phyloP scores from a whole-genome alignment of 2,329 filamentous ascomycete species.

The Phyllosticta ampelicida region DNA sequence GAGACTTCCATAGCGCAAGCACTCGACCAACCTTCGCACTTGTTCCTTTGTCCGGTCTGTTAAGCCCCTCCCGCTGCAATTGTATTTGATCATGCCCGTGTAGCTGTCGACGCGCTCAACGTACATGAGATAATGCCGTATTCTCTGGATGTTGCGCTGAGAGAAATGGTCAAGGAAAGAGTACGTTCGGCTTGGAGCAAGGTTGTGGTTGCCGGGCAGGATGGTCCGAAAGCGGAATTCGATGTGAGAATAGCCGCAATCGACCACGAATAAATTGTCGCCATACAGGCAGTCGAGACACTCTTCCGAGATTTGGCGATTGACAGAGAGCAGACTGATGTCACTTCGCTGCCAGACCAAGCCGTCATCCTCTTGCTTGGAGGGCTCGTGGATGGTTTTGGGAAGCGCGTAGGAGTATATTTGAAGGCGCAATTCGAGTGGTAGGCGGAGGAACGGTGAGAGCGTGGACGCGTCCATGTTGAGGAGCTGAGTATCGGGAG shows the following conservation, averaged over 20 bases:
- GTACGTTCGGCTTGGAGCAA: slow-evolving; percentile 30
- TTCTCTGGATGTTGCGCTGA: slow-evolving; percentile 29
- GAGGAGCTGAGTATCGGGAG: background rate
- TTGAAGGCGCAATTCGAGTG: slow-evolving; percentile 34
- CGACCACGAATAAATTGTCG: slow-evolving; percentile 35
- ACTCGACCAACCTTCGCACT: slow-evolving; percentile 31
- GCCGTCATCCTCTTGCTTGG: slow-evolving; percentile 16
- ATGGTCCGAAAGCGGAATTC: slow-evolving; percentile 35
- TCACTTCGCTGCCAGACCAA: slow-evolving; percentile 35
- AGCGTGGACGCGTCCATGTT: background rate
- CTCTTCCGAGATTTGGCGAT: slow-evolving; percentile 35
- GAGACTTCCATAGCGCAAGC: slow-evolving; percentile 21
- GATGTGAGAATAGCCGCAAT: slow-evolving; percentile 34
- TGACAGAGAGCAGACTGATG: slow-evolving; percentile 29
- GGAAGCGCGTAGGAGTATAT: slow-evolving; percentile 35
- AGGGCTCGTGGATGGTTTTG: slow-evolving; percentile 21
- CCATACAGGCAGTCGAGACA: slow-evolving; percentile 37
- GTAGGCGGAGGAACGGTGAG: slow-evolving; percentile 27
- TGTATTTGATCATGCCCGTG: slow-evolving; percentile 42
- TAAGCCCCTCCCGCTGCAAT: slow-evolving; percentile 35
- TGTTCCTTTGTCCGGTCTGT: slow-evolving; percentile 32
- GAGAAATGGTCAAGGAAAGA: slow-evolving; percentile 34
- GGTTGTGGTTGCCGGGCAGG: slow-evolving; percentile 25
- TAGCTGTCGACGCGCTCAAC: slow-evolving; percentile 40
- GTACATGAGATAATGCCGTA: slow-evolving; percentile 33